Base-by-base conservation (phyloP, 2,329 filamentous ascomycete species). In the Colletotrichum incanum region DNA sequence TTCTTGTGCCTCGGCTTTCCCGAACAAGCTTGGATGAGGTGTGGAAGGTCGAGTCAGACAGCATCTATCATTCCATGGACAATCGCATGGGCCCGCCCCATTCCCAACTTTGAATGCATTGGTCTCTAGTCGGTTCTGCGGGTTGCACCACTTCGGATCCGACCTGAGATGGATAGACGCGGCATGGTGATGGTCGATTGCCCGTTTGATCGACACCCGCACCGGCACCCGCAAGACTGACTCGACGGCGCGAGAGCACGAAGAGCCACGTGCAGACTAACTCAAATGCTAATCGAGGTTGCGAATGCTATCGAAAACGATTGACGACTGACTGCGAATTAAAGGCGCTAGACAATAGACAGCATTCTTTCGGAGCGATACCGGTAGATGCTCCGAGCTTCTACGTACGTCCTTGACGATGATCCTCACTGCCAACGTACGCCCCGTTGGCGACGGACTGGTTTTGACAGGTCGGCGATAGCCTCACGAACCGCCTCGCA, bases 191-290 rank as follows among this genome's bases (percentile, higher is more conserved):
- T 28, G n/a, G 28, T 34, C 45, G 54, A 50, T 39, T 68, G 26
- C 54, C 59, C 41, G 69, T 72, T 72, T 69, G 65, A 72, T 72
- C 65, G 59, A 55, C 65, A 54, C 31, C 37, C 50, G 65, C 64
- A 26, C 28, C 56, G 49, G 49, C 12, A 56, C 23, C 39, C 49
- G n/a, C 55, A 31, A 58, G 54, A 41, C 65, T 64, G 69, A 69
- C 59, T 72, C 69, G 45, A 64, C 59, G 23, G 39, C 37, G 31
- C 20, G 34, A 16, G 31, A 45, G 58, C 23, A 45, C 56, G 20
- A 37, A 18, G 54, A 26, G 56, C 52, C 58, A 60, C 43, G 43
- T 59, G 52, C 14, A 47, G 26, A 39, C 68, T 47, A 59, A 31
- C n/a, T 43, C 34, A 16, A 45, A 45, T 58, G 65, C 58, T 34